Evolutionary conservation across 176 grass and related monocot species (phyloP), one percentile per base, ranked within the genome.

Genomic region (Raddia guianensis): DNA sequence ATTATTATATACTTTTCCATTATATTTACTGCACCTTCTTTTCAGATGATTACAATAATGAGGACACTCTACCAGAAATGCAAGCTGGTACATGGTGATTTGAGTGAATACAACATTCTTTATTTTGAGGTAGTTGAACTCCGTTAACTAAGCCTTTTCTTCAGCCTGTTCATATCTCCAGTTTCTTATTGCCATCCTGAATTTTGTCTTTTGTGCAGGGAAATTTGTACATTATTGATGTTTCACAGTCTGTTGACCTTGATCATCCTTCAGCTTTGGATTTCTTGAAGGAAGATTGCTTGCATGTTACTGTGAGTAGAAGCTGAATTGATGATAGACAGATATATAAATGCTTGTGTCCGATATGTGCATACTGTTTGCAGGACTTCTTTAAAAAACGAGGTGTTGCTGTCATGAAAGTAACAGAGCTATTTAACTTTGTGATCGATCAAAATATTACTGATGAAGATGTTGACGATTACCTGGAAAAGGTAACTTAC

Each of bases 91-190:
- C 96, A 99, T 82, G 96, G 96, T 80, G 96, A 99, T 84, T 86
- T 99, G 76, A 99, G 96, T 84, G 96, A 99, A 86, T 99, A 99
- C 84, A 99, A 99, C 76, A 93, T 99, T 80, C 92, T 99, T 79
- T 95, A 99, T 91, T 99, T 86, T 43, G 96, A 95, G 92, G 96
- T 99, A 86, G 44, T 50, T 70, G 15, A 81, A n/a, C 54, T 86
- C 70, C 59, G 43, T 55, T 68, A 6, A 14, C 51, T 48, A 80
- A 87, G 7, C 56, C 8, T 58, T 90, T 32, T 64, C 47, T 15
- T 80, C 53, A 70, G 11, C 54, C 44, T 60, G 11, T 82, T 67
- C 9, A 55, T 47, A 42, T 40, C 81, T 64, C 33, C 43, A 59
- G 61, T 37, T 32, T 67, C 66, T 54, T 35, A 74, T 63, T 5